Evolutionary conservation across 139 green algal species (phyloP).

Genomic region (Marvania coccoides): DNA sequence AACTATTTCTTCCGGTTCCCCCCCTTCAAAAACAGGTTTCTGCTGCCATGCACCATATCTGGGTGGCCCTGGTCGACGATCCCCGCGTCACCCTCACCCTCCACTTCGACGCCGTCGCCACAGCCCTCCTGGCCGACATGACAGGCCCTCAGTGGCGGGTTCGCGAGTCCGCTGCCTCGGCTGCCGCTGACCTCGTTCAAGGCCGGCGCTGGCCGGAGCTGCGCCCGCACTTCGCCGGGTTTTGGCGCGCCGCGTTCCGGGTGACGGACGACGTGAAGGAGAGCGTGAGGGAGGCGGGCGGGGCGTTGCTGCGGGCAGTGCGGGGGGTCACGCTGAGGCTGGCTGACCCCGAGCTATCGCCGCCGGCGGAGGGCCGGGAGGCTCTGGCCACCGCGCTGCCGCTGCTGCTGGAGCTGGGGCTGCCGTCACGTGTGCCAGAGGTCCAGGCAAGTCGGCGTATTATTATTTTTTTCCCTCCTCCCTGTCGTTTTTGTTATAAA

Average conservation of each 20-base stretch:
- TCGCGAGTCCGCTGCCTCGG: constrained; percentile 62
- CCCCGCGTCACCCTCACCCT: constrained; percentile 43
- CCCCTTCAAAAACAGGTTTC: too few relatives aligned
- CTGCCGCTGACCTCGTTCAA: constrained; percentile 68
- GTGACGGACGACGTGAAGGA: constrained; percentile 84
- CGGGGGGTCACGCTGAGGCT: constrained; percentile 59
- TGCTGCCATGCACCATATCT: constrained; percentile 55
- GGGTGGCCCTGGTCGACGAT: constrained; percentile 67
- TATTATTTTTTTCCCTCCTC: too few relatives aligned
- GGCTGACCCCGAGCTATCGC: constrained; percentile 44
- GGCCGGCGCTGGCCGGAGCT: constrained; percentile 61
- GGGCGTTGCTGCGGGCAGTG: constrained; percentile 28
- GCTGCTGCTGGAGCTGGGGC: constrained; percentile 57
- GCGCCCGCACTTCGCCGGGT: constrained; percentile 28
- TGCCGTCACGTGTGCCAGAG: not conserved
- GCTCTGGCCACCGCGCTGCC: constrained; percentile 49
- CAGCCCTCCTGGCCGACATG: constrained; percentile 52
- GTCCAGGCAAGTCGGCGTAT: too few relatives aligned
- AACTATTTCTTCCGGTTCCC: too few relatives aligned
- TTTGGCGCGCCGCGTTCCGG: constrained; percentile 75
- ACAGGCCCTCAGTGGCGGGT: constrained; percentile 75
- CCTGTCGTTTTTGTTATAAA: too few relatives aligned
- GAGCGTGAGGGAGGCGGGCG: constrained; percentile 45
- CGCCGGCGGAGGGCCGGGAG: constrained; percentile 22
- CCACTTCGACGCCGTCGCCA: constrained; percentile 60